Evolutionary conservation across 163 green algal species (phyloP).

Genomic region (Chloroidium sp.): DNA sequence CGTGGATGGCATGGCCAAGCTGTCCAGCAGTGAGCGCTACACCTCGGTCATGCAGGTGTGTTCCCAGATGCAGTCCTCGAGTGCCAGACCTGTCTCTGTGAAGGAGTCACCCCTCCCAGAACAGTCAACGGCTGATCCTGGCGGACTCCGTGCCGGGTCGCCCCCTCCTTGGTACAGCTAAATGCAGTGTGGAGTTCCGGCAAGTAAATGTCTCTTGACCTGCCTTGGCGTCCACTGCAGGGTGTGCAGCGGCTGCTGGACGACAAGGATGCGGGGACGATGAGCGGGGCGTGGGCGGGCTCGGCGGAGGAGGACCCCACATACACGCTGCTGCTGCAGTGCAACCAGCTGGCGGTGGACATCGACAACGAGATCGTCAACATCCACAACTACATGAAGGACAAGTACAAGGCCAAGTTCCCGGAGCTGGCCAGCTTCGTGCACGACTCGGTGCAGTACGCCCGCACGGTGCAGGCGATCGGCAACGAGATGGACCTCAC

Average conservation of each 20-base stretch:
- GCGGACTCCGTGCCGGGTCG: no score
- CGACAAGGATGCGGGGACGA: conserved; percentile 2
- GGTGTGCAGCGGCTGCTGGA: conserved; percentile 23
- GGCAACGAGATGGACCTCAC: conserved; percentile 80
- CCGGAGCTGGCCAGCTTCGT: conserved; percentile 93
- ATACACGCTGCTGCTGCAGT: conserved; percentile 88
- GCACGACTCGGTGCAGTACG: conserved; percentile 90
- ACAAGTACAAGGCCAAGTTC: conserved; percentile 79
- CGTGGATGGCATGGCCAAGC: conserved; percentile 66
- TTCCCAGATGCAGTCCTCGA: neutral
- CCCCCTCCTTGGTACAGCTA: no score
- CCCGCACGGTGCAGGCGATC: conserved; percentile 82
- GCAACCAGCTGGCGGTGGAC: conserved; percentile 90
- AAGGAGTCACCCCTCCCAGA: no score
- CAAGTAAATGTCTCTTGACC: neutral
- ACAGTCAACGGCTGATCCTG: no score
- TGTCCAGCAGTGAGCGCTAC: conserved; percentile 65
- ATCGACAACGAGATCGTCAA: conserved; percentile 90
- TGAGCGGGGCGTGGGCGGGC: conserved; percentile 12
- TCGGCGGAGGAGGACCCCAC: conserved; percentile 62
- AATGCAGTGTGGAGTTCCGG: neutral
- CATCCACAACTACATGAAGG: conserved; percentile 84
- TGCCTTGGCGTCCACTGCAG: neutral
- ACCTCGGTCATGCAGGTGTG: conserved; percentile 52
- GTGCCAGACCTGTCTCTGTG: no score